Evolutionary conservation across 768 basidiomycete genomes (phyloP), one percentile per base, ranked within the genome.

Genomic region (Floccularia luteovirens): DNA sequence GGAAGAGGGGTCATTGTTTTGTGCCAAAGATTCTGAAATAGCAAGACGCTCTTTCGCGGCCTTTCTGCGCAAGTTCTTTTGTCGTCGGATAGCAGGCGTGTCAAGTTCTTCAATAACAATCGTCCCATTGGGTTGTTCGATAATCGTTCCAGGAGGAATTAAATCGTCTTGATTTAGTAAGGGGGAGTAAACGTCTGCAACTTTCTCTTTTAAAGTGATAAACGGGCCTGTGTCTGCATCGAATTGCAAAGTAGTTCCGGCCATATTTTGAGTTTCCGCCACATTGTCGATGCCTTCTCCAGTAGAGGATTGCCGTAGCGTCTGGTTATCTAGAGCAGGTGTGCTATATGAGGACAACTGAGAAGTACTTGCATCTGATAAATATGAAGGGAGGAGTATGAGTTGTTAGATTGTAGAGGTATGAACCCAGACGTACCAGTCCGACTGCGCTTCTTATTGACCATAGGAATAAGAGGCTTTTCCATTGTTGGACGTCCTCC

Each of bases 81-180:
- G 69, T 36, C 73, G 67, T 3, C 84, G 74, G 28, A 74, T 79
- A 3, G 71, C 71, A 24, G 84, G 84, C 4, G 85, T 80, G 50
- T 86, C 85, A 17, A 87, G 64, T 43, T 77, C 75, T 51, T 88
- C 83, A 41, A 87, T 73, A 40, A 84, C 72, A 34, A 80, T 66
- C 42, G 60, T 67, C n/a, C 73, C 72, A 31, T 62, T 61, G n/a
- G 69, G 60, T 16, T 51, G 47, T 8, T 51, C 50, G 8, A 63
- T 51, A 10, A 59, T 56, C 14, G 44, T 54, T 12, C 27, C 27
- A 28, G 27, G 27, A 8, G 27, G 27, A 14, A 28, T 28, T 8
- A 28, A 8, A 14, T 28, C 27, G 27, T 28, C 27, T 14, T 28
- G 8, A n/a, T n/a, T 43, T 51, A 17, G 45, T 52, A 43, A 36